Base-by-base conservation (phyloP, 2,329 filamentous ascomycete genomes). In the Penicillium sp. region DNA sequence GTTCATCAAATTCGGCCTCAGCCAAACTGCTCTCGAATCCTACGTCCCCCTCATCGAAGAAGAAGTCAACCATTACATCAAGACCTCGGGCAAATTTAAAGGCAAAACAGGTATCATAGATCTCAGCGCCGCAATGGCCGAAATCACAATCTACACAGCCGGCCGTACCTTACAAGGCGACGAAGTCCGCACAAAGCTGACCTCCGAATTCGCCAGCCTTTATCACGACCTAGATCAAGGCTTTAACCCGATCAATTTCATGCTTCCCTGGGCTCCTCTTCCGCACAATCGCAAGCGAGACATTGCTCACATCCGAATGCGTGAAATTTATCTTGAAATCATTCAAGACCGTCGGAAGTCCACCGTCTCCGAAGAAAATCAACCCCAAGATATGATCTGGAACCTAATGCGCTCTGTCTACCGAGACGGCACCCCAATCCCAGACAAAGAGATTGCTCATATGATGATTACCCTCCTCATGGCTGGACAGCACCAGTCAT, bases 401-500 rank as follows among this genome's bases (percentile, higher is more conserved):
- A 89, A 92, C 68, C 71, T 93, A 49, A 91, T 92, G 88, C 78
- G 80, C 59, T 88, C 86, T 68, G 80, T 75, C 9, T 93, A 93
- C 81, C 91, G 91, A 74, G 80, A 89, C 61, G 89, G 89, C 40
- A 79, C 76, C 9, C 73, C 78, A 0, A 74, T 92, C 1, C 85
- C 89, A 0, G 89, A 93, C 68, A 81, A 85, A 60, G 89, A 93
- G 67, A 84, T 93, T 45, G 88, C 89, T 0, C 86, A 91, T 71
- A 89, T 93, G 80, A 91, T 93, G 89, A 93, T 93, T 65, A 88
- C 89, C 0, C 80, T 93, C 13, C 80, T 93, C 45, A 92, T 94
- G 89, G 89, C 86, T 9, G 89, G 89, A 44, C 89, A 94, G 67
- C 89, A 93, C 75, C 89, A 87, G 1, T 91, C 88, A 0, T 87